Percentiles rank a stretch among this genome's conserved stretches.
phyloP scores from a whole-genome alignment of 1,284 basidiomycete species.

The Agaricales sp. region DNA sequence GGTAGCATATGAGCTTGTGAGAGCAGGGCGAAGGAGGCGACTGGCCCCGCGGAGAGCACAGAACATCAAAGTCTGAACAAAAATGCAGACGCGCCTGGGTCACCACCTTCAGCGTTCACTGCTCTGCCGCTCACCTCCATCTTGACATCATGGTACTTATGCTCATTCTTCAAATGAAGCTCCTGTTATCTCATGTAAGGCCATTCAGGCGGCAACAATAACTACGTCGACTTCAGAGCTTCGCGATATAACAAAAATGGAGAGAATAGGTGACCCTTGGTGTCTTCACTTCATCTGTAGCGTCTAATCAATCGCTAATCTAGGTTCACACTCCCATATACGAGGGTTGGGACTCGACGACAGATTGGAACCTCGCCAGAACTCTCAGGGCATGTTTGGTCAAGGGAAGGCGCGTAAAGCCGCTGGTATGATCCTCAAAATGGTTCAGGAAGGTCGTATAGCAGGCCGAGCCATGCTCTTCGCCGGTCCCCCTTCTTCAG shows the following conservation, averaged over 20 bases:
- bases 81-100: background rate
- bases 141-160: slow-evolving; percentile 10
- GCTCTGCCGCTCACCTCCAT: too few species aligned
- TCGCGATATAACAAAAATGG: slow-evolving; percentile 90
- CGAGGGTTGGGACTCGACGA: slow-evolving; percentile 91
- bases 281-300: slow-evolving; percentile 5
- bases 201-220: slow-evolving; percentile 59
- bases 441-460: slow-evolving; percentile 95
- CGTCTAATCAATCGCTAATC: slow-evolving; percentile 6
- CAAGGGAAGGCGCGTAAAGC: slow-evolving; percentile 93
- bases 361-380: slow-evolving; percentile 78
- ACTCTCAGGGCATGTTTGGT: slow-evolving; percentile 94
- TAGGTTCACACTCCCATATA: slow-evolving; percentile 97
- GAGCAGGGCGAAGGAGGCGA: background rate
- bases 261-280: slow-evolving; percentile 70
- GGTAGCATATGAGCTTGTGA: slow-evolving; percentile 3
- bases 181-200: too few species aligned
- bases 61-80: slow-evolving; percentile 8
- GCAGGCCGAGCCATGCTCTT: slow-evolving; percentile 93
- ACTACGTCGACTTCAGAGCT: slow-evolving; percentile 66
- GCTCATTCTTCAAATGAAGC: slow-evolving; percentile 3
- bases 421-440: slow-evolving; percentile 93
- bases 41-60: slow-evolving; percentile 5
- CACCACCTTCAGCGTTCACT: too few species aligned
- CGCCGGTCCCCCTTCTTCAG: slow-evolving; percentile 92